Base-by-base conservation (phyloP, 768 basidiomycete species). In the Auriscalpium vulgare region DNA sequence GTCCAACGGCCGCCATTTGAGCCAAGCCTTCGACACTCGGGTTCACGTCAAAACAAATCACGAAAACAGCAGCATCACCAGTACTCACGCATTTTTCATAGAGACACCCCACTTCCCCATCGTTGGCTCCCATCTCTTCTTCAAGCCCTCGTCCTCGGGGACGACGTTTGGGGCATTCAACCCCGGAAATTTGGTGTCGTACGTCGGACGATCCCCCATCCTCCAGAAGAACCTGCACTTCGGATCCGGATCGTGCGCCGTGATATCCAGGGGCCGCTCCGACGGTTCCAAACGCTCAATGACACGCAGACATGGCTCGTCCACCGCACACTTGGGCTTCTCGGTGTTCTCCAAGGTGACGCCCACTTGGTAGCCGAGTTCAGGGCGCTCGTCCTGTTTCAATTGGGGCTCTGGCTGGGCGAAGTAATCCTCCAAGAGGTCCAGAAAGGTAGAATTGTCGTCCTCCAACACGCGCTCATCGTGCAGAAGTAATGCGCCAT, bases 291-390 rank as follows among this genome's bases (percentile, higher is more conserved):
- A 76, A 3, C 74, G 74, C 51, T 81, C 80, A 61, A 97, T 97
- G 56, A 97, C 77, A 43, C 75, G 75, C 44, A 91, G 77, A 66
- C 95, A 98, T 10, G 88, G 83, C 49, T 88, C 85, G 65, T 93
- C 81, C 10, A 82, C 84, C 4, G 90, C 88, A 68, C 90, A 92
- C 67, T 83, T 89, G 38, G 88, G 87, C 64, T 91, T 92, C 73
- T 97, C 95, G 2, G 93, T 97, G 69, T 95, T 93, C 72, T 95
- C 92, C n/a, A 95, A 82, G 5, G 94, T 97, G 5, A 93, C 92
- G 2, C 95, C 94, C 44, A 92, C 85, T 71, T 97, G 95, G 69
- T 92, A 97, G 54, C 88, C 84, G 10, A 91, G 73, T 62, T 97
- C 91, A 0, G 91, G 91, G 16, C 84, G 81, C 66, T 91, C 85